Percentiles rank a stretch among this genome's conserved stretches.
Conservation (phyloP, 2,329 filamentous ascomycete genomes). For the Colletotrichum simmondsii region DNA sequence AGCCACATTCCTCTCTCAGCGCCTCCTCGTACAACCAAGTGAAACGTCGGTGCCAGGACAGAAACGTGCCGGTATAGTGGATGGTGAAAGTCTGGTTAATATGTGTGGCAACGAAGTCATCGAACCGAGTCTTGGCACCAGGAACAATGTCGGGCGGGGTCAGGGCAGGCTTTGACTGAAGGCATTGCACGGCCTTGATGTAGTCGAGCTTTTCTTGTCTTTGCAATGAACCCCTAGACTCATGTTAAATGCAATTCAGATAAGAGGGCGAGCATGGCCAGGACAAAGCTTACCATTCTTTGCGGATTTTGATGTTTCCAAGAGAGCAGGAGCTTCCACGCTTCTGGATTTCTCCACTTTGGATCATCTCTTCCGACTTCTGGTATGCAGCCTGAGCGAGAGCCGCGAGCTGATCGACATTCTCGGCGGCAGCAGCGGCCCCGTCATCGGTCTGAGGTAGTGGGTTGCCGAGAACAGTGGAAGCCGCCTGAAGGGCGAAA, state of each 20-base stretch:
- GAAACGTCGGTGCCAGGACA: conserved; percentile 45
- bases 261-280: no score
- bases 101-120: conserved; percentile 62
- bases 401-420: conserved; percentile 12
- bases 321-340: conserved; percentile 38
- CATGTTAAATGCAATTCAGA: neutral
- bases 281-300: conserved; percentile 42
- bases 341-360: conserved; percentile 33
- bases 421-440: conserved; percentile 5
- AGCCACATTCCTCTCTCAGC: conserved; percentile 45
- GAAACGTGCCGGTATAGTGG: conserved; percentile 49
- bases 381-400: conserved; percentile 37
- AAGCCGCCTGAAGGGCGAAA: conserved; percentile 34
- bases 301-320: conserved; percentile 42
- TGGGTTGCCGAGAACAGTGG: conserved; percentile 14
- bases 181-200: conserved; percentile 56
- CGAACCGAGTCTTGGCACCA: conserved; percentile 57
- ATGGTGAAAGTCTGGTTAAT: conserved; percentile 58
- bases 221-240: neutral
- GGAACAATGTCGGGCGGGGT: conserved; percentile 47
- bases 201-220: conserved; percentile 41
- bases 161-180: conserved; percentile 50
- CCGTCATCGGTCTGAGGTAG: neutral
- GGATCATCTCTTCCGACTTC: conserved; percentile 37
- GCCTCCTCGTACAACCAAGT: conserved; percentile 46